Evolutionary conservation across 1,139 yeast genomes (phyloP).

Genomic region (Protomyces inouyei): DNA sequence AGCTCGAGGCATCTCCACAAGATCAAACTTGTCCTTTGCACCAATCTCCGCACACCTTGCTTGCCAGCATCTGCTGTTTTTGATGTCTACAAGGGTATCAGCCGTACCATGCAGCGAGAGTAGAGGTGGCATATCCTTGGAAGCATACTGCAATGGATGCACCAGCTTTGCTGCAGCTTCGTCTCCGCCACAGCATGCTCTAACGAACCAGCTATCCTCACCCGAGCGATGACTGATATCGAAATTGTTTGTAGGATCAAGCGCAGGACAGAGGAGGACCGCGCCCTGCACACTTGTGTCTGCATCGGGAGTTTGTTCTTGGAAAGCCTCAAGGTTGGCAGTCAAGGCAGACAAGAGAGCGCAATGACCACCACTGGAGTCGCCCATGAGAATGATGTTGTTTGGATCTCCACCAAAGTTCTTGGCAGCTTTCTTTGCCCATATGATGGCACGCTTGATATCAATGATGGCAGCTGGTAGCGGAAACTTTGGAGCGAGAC

Average conservation of each 20-base stretch:
- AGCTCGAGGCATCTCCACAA: conserved; percentile 1
- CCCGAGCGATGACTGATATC: not conserved
- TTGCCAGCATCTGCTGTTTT: not conserved
- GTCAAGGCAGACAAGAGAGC: conserved; percentile 12
- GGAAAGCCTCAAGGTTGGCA: not conserved
- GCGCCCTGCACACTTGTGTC: conserved; percentile 7
- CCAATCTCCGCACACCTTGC: not conserved
- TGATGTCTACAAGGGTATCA: conserved; percentile 1
- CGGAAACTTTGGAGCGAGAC: conserved; percentile 13
- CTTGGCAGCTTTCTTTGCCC: conserved; percentile 2
- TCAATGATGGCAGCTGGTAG: conserved; percentile 17
- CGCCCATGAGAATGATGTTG: conserved; percentile 12
- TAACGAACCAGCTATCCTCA: not conserved
- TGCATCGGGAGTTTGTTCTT: not conserved
- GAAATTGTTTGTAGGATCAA: conserved; percentile 1
- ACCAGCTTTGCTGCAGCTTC: not conserved
- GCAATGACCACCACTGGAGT: conserved; percentile 23
- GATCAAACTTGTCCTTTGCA: not conserved
- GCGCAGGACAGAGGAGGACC: conserved; percentile 5
- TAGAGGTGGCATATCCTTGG: conserved; percentile 5
- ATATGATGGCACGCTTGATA: conserved; percentile 4
- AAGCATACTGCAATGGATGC: not conserved
- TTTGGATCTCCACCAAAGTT: conserved; percentile 18
- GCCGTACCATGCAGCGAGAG: conserved; percentile 6
- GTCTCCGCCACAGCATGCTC: conserved; percentile 6